Percentiles rank a stretch among this genome's conserved stretches.
Conservation (phyloP, 2,329 filamentous ascomycete genomes). For the Cladosporium sp. region DNA sequence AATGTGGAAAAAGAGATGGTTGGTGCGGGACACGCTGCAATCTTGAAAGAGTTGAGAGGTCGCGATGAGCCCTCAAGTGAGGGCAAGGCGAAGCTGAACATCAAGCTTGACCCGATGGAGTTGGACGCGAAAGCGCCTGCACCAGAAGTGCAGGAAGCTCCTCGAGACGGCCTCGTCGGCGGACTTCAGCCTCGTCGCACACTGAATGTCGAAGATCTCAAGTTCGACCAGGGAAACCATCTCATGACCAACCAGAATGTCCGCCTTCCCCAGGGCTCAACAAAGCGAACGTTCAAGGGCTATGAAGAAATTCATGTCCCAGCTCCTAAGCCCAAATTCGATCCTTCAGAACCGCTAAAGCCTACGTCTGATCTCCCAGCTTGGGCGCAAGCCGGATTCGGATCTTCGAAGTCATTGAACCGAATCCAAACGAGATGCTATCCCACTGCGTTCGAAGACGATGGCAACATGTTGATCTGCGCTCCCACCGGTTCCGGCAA, state of each 20-base stretch:
- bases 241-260: constrained; percentile 99
- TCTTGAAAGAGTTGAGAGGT: constrained; percentile 81
- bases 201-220: constrained; percentile 90
- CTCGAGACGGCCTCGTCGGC: constrained; percentile 66
- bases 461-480: constrained; percentile 96
- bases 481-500: constrained; percentile 96
- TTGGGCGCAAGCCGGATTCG: constrained; percentile 84
- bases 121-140: constrained; percentile 49
- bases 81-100: constrained; percentile 59
- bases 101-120: constrained; percentile 81
- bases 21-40: constrained; percentile 76
- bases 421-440: constrained; percentile 94
- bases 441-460: constrained; percentile 81
- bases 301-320: constrained; percentile 99
- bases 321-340: constrained; percentile 77
- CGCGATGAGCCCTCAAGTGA: constrained; percentile 55
- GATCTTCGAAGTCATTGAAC: constrained; percentile 79
- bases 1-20: constrained; percentile 86
- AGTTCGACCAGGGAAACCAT: constrained; percentile 97
- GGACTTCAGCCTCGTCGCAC: constrained; percentile 79
- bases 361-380: constrained; percentile 84
- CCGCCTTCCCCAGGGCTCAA: constrained; percentile 85
- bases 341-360: constrained; percentile 70
- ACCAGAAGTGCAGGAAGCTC: constrained; percentile 48
- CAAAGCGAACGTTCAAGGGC: constrained; percentile 91